Conservation (phyloP, 192 early-diverging fungal genomes). For the Coemansia biformis region DNA sequence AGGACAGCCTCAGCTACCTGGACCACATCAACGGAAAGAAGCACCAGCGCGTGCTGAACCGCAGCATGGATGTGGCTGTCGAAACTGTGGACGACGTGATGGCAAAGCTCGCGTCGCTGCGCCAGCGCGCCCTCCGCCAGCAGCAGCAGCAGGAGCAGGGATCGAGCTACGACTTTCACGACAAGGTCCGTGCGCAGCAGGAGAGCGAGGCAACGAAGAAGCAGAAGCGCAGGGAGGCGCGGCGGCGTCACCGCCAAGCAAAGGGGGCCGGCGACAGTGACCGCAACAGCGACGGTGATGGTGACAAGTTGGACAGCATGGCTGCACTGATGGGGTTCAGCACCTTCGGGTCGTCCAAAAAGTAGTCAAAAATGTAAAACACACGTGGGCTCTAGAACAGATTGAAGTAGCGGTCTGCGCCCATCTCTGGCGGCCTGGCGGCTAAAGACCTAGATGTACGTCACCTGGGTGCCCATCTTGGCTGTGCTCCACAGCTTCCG, state of each 20-base stretch:
- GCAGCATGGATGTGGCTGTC: constrained; percentile 77
- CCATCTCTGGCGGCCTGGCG: too few species aligned
- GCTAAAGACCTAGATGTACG: constrained; percentile 45
- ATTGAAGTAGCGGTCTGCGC: too few species aligned
- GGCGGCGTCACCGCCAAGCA: constrained; percentile 53
- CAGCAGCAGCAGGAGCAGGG: constrained; percentile 8
- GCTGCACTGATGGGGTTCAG: constrained; percentile 70
- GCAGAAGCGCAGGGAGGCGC: constrained; percentile 33
- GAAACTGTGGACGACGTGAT: constrained; percentile 72
- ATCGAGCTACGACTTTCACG: constrained; percentile 56
- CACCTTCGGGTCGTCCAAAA: constrained; percentile 33
- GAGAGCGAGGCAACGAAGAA: constrained; percentile 58
- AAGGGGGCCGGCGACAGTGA: constrained; percentile 3
- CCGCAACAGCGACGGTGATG: constrained; percentile 5
- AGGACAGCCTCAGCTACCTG: constrained; percentile 84
- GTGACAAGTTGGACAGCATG: constrained; percentile 52
- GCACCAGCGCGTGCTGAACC: constrained; percentile 77
- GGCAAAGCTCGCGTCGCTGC: constrained; percentile 63
- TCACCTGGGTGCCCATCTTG: constrained; percentile 47
- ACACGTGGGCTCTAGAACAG: too few species aligned
- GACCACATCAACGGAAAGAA: constrained; percentile 90
- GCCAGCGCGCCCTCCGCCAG: constrained; percentile 57
- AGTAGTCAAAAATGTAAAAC: background rate
- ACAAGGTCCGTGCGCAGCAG: constrained; percentile 58
- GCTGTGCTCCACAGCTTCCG: constrained; percentile 36